Base-by-base conservation (phyloP, 2,329 filamentous ascomycete species). In the Fusarium circinatum region DNA sequence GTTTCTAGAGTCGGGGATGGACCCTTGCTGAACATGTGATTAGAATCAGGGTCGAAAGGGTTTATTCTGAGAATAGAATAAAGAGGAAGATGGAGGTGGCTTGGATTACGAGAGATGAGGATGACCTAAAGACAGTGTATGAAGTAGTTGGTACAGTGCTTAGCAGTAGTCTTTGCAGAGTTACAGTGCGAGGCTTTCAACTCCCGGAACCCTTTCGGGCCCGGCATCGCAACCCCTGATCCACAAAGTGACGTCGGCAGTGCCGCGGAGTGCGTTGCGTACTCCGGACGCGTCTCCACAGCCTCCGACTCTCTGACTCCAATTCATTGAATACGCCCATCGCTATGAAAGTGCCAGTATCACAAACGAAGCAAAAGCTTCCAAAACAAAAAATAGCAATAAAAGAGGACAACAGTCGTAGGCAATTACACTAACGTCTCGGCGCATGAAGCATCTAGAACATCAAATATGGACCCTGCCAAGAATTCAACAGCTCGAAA, bases 221-320 rank as follows among this genome's bases (percentile, higher is more conserved):
- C 62, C 60, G 68, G 66, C 42, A 70, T 59, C 59, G 42, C 41
- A 34, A 66, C 62, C 68, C 72, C 61, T 79, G 56, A 51, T 63
- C 65, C 68, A 69, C 65, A 59, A 66, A 75, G 71, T 75, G 73
- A 75, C 73, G 73, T 75, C 73, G 73, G 73, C 73, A 74, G 65
- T 75, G 70, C 66, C 67, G 61, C 47, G 44, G 62, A 32, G 22
- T 41, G 44, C n/a, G 55, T 57, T 65, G 59, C 60, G 47, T 64
- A 64, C 48, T 70, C 48, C 59, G 56, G 60, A 75, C 69, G 69
- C 70, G 66, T 75, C 73, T 65, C 73, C 73, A 75, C 67, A 71
- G 59, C 64, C 49, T 45, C 61, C 49, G 54, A 44, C 30, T 34
- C 24, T 56, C 49, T 58, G 62, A 55, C 63, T 72, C 52, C 47